Percentiles rank a stretch among this genome's conserved stretches.
Evolutionary conservation across 2,329 filamentous ascomycete species (phyloP).

Genomic region (Penicillium occitanis): DNA sequence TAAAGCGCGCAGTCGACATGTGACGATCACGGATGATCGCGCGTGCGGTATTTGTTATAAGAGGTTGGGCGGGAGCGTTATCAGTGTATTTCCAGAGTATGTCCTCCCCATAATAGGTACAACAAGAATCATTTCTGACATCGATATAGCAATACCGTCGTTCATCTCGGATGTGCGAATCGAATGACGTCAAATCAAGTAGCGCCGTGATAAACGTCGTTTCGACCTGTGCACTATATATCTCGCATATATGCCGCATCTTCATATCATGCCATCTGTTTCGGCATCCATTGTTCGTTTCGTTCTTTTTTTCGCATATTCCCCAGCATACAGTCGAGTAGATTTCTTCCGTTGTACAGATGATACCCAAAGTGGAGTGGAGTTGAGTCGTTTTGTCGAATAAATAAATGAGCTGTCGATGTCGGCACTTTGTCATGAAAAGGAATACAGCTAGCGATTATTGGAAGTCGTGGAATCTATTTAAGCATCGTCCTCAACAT

Average conservation of each 20-base stretch:
- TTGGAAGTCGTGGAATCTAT: neutral
- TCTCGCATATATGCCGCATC: neutral
- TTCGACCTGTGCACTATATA: neutral
- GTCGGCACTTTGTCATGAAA: neutral
- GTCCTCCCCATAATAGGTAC: slow-evolving; percentile 30
- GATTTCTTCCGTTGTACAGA: slow-evolving; percentile 17
- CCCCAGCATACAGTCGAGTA: slow-evolving; percentile 7
- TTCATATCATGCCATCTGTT: slow-evolving; percentile 24
- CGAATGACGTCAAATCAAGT: slow-evolving; percentile 29
- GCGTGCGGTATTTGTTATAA: slow-evolving; percentile 94
- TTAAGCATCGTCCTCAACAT: slow-evolving; percentile 60
- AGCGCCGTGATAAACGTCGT: neutral
- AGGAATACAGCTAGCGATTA: neutral
- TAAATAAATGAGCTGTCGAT: neutral
- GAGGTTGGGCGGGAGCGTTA: slow-evolving; percentile 83
- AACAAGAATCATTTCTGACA: slow-evolving; percentile 18
- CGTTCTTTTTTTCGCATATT: slow-evolving; percentile 16
- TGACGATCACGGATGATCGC: slow-evolving; percentile 81
- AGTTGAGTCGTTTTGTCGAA: slow-evolving; percentile 13
- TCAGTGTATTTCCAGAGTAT: slow-evolving; percentile 84
- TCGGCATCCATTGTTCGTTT: slow-evolving; percentile 23
- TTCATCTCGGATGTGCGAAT: slow-evolving; percentile 76
- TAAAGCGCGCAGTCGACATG: slow-evolving; percentile 63
- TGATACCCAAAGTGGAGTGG: slow-evolving; percentile 21
- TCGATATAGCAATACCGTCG: slow-evolving; percentile 55